Evolutionary conservation across 805 yeast genomes (phyloP), one percentile per base, ranked within the genome.

Genomic region (Osmozyma mogii): DNA sequence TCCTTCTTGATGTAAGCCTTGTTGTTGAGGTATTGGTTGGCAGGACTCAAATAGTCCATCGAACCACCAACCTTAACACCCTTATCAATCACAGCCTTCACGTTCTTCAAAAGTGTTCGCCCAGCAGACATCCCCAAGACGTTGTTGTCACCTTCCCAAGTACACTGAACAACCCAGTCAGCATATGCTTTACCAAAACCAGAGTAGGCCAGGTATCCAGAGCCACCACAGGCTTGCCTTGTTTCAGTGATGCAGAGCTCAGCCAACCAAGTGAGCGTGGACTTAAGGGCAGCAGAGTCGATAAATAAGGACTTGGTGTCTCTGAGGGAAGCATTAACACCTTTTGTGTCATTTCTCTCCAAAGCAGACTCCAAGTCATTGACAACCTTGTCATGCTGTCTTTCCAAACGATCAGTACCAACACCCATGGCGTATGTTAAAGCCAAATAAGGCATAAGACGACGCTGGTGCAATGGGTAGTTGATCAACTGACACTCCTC

Each of bases 71-170:
- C 27, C 23, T 23, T 20, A 16, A 30, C 34, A 15, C 25, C 25
- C 22, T 34, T 36, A 18, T 46, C 37, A 18, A 57, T 29, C 18
- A 57, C 52, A 17, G 45, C 52, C 25, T 40, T 44, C 17, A 57
- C 49, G 31, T 48, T 41, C 45, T 54, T 58, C 32, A 59, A 45
- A 22, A 64, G 45, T 25, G 66, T 55, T 37, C 61, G 53, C 45
- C 70, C 68, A 31, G 56, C 60, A 30, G 58, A 50, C 48, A 61
- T 46, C 25, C 58, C 64, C 43, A 64, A 54, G 24, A 64, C 68
- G 40, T 55, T 64, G 52, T 64, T 64, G 43, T 64, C 70, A 47
- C 70, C 70, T 48, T 64, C 70, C 70, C 70, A 64, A 17, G 70
- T 64, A 49, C 68, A 60, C 49, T 61, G 68, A 24, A 64, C 69